These are phyloP conservation scores for Puccinia horiana DNA, from an alignment of 1,284 basidiomycete genomes.

Conservation along the genomic window DNA sequence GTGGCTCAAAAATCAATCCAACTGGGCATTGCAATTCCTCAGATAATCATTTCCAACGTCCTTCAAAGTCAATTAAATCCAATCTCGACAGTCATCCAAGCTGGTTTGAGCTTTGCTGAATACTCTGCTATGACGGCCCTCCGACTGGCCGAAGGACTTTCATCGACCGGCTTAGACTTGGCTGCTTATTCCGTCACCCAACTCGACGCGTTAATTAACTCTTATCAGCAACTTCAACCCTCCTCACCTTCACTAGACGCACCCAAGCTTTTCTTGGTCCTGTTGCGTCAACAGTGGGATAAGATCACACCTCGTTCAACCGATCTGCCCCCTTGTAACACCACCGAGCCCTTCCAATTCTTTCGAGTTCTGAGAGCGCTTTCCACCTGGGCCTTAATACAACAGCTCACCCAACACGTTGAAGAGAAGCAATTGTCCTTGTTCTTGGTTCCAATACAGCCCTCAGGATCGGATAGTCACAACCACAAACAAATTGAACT, in stretches of 20 bases:
- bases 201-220: constrained; percentile 18
- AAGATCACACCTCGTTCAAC: constrained; percentile 3
- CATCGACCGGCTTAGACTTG: constrained; percentile 16
- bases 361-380: constrained; percentile 21
- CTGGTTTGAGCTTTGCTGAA: constrained; percentile 25
- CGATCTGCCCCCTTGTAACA: constrained; percentile 1
- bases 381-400: constrained; percentile 29
- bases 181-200: constrained; percentile 12
- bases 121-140: constrained; percentile 11
- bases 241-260: constrained; percentile 15
- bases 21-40: constrained; percentile 15
- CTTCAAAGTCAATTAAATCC: neutral
- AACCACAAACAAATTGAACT: neutral
- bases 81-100: constrained; percentile 18
- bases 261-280: constrained; percentile 13
- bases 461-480: neutral
- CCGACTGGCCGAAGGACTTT: neutral
- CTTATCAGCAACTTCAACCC: constrained; percentile 8
- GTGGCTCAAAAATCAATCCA: constrained; percentile 30
- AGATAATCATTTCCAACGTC: constrained; percentile 15
- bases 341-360: constrained; percentile 12
- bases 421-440: neutral
- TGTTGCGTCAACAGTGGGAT: constrained; percentile 31
- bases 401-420: constrained; percentile 30
- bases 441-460: neutral